phyloP scores from a whole-genome alignment of 139 green algal species.

The Chlorella sp. region DNA sequence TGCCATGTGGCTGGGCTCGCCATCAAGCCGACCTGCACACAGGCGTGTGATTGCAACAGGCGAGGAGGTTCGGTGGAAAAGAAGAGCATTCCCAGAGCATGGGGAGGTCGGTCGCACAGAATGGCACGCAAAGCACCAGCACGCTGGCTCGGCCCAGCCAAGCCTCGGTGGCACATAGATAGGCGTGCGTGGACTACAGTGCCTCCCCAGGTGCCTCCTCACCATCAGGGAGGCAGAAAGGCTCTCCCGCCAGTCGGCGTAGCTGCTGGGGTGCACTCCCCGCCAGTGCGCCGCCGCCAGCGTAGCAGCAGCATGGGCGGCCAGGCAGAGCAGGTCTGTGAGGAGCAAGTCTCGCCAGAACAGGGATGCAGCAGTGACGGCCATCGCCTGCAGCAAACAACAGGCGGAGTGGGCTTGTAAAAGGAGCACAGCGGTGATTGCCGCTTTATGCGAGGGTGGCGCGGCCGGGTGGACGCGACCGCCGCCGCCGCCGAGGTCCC shows the following conservation, averaged over 20 bases:
- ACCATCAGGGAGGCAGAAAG: background rate
- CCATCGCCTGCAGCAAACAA: background rate
- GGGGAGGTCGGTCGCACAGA: background rate
- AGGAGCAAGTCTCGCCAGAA: background rate
- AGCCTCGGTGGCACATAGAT: background rate
- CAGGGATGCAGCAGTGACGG: background rate
- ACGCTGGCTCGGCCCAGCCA: background rate
- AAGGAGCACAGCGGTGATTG: background rate
- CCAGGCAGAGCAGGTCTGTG: background rate
- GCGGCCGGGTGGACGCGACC: too few species aligned
- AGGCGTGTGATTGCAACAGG: background rate
- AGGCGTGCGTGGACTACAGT: too few species aligned
- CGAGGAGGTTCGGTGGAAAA: background rate
- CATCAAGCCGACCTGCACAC: background rate
- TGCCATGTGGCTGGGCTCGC: background rate
- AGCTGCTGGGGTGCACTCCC: background rate
- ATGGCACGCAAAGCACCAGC: background rate
- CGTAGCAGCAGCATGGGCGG: background rate
- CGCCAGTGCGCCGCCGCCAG: background rate
- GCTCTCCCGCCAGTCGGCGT: background rate
- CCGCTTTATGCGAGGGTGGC: background rate
- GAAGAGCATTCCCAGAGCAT: background rate
- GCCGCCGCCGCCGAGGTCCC: background rate
- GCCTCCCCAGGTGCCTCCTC: background rate
- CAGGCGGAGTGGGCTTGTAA: background rate